Evolutionary conservation across 768 basidiomycete species (phyloP).

Genomic region (Pleurotus salmoneostramineus): DNA sequence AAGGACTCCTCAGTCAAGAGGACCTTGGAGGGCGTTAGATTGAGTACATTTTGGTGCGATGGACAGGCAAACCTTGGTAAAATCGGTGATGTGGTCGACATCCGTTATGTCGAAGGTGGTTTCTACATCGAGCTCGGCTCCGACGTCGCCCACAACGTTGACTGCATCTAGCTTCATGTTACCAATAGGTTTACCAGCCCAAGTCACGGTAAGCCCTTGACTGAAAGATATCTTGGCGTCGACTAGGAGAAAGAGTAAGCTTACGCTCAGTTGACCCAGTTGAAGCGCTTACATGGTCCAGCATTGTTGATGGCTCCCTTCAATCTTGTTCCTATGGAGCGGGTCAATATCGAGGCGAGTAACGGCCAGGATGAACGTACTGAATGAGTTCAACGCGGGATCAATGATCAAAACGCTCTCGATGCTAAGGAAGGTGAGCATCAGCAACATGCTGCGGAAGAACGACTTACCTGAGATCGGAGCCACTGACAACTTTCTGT

Average conservation of each 20-base stretch:
- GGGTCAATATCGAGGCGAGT: background rate
- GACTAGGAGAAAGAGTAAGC: constrained; percentile 30
- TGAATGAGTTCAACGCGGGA: constrained; percentile 54
- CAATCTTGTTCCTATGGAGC: constrained; percentile 38
- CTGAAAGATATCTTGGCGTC: constrained; percentile 68
- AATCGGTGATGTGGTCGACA: constrained; percentile 52
- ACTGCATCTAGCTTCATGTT: constrained; percentile 58
- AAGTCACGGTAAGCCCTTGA: constrained; percentile 55
- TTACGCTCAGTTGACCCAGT: background rate
- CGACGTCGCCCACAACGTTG: constrained; percentile 55
- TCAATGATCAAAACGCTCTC: constrained; percentile 58
- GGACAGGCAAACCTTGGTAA: constrained; percentile 47
- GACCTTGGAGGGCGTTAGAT: constrained; percentile 22
- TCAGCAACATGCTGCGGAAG: background rate
- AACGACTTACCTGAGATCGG: constrained; percentile 44
- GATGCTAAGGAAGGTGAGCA: constrained; percentile 32
- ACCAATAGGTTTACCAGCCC: constrained; percentile 56
- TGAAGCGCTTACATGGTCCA: constrained; percentile 57
- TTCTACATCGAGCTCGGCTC: constrained; percentile 51
- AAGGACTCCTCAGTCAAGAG: constrained; percentile 64
- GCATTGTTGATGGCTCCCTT: constrained; percentile 65
- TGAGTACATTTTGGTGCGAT: background rate
- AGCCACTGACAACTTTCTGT: constrained; percentile 60
- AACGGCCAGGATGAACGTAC: constrained; percentile 24
- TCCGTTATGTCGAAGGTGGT: constrained; percentile 57